phyloP scores from a whole-genome alignment of 2,329 filamentous ascomycete genomes.

The Cercospora sp. region DNA sequence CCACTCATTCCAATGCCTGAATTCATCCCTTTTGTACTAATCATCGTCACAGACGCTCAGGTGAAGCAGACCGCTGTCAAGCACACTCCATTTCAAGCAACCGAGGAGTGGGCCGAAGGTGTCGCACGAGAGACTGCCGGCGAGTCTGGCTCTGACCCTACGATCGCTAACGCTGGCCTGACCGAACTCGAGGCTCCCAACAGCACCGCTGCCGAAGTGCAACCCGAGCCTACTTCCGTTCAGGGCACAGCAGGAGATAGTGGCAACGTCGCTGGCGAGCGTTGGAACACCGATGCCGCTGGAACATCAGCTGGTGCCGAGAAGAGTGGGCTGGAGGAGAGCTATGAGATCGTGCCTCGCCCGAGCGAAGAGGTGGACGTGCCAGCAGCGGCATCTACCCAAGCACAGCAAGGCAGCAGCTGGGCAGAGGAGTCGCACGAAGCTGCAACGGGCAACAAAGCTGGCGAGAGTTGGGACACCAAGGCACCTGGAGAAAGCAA shows the following conservation, averaged over 20 bases:
- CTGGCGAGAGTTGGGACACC: constrained; percentile 36
- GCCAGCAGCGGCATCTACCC: constrained; percentile 58
- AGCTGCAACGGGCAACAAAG: constrained; percentile 33
- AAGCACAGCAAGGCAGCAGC: constrained; percentile 59
- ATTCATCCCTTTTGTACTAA: neutral
- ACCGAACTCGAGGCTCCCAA: constrained; percentile 62
- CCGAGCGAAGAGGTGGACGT: constrained; percentile 73
- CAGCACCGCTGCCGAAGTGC: constrained; percentile 34
- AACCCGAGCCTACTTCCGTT: constrained; percentile 34
- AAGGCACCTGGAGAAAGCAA: constrained; percentile 45
- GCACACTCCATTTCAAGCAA: constrained; percentile 56
- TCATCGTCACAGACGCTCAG: constrained; percentile 36
- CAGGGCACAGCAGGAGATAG: constrained; percentile 44
- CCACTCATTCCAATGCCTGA: constrained; percentile 6
- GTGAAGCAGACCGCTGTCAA: constrained; percentile 45
- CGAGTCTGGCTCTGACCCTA: constrained; percentile 59
- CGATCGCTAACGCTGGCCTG: constrained; percentile 64
- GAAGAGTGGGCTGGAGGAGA: constrained; percentile 58
- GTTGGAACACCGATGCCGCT: constrained; percentile 61
- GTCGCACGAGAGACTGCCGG: constrained; percentile 47
- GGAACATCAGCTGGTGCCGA: constrained; percentile 47
- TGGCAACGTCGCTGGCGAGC: constrained; percentile 59
- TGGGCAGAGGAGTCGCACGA: constrained; percentile 72
- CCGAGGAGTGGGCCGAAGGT: constrained; percentile 53
- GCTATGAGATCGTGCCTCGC: constrained; percentile 74